Percentiles rank a stretch among this genome's conserved stretches.
Evolutionary conservation across 768 basidiomycete species (phyloP).

Genomic region (Tylopilus subfusipes): DNA sequence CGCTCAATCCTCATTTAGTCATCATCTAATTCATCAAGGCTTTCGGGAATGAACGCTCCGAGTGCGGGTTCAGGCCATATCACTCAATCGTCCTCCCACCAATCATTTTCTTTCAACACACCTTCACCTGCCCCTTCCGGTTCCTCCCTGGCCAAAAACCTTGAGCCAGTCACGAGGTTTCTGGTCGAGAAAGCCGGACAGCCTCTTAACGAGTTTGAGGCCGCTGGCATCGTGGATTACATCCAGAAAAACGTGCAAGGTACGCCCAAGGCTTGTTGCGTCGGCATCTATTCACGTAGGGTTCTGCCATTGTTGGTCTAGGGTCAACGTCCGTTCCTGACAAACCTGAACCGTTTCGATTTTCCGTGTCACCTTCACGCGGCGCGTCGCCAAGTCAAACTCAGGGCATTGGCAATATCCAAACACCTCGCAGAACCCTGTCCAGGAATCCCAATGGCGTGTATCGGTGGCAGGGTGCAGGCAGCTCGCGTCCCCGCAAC

Average conservation of each 20-base stretch:
- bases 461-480: constrained; percentile 73
- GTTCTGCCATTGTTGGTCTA: constrained; percentile 11
- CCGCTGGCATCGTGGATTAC: constrained; percentile 52
- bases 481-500: constrained; percentile 66
- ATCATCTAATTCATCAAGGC: constrained; percentile 18
- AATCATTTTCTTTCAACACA: constrained; percentile 19
- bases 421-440: constrained; percentile 51
- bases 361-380: constrained; percentile 43
- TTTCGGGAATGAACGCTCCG: constrained; percentile 15
- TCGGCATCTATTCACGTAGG: constrained; percentile 15
- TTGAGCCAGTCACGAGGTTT: constrained; percentile 48
- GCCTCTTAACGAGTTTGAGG: constrained; percentile 49
- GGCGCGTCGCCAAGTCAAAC: constrained; percentile 23
- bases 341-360: constrained; percentile 58
- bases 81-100: constrained; percentile 11
- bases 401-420: constrained; percentile 14
- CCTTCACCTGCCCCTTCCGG: constrained; percentile 13
- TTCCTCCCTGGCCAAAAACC: constrained; percentile 38
- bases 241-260: constrained; percentile 51
- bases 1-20: constrained; percentile 25
- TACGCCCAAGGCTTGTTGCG: constrained; percentile 22
- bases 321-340: constrained; percentile 30
- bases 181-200: constrained; percentile 45
- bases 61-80: constrained; percentile 9
- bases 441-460: constrained; percentile 70